Conservation (phyloP, 2,329 filamentous ascomycete genomes). For the Chalaropsis ovoidea region DNA sequence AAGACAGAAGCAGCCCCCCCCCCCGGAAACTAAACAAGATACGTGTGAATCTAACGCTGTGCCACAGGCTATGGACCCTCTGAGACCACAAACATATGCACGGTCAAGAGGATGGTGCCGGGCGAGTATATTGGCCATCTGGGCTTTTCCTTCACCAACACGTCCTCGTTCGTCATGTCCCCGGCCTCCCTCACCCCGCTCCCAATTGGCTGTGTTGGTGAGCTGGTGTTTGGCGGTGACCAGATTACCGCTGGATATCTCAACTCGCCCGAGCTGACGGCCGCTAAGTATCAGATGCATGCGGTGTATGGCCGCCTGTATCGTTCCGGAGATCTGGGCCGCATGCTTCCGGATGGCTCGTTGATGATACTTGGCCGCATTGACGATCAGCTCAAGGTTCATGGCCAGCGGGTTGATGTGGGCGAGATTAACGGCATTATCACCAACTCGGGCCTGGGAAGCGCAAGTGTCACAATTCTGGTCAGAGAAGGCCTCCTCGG, state of each 20-base stretch:
- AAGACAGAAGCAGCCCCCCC: not conserved
- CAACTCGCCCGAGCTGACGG: slow-evolving; percentile 51
- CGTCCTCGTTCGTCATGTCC: slow-evolving; percentile 57
- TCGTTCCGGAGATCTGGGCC: slow-evolving; percentile 70
- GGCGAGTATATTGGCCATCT: slow-evolving; percentile 61
- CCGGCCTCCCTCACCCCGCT: slow-evolving; percentile 42
- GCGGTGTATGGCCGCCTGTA: slow-evolving; percentile 62
- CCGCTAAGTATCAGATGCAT: slow-evolving; percentile 59
- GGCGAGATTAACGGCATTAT: slow-evolving; percentile 56
- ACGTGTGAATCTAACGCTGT: not conserved
- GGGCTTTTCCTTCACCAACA: slow-evolving; percentile 64
- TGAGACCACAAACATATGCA: slow-evolving; percentile 82
- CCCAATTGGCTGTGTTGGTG: slow-evolving; percentile 63
- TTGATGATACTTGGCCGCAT: slow-evolving; percentile 62
- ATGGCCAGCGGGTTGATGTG: slow-evolving; percentile 70
- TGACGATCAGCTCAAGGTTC: slow-evolving; percentile 72
- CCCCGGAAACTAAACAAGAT: slow-evolving; percentile 20
- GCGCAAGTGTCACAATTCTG: slow-evolving; percentile 56
- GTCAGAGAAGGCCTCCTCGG: slow-evolving; percentile 49
- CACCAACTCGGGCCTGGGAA: slow-evolving; percentile 41
- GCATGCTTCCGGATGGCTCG: slow-evolving; percentile 66
- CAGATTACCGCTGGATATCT: slow-evolving; percentile 72
- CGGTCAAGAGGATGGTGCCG: slow-evolving; percentile 52
- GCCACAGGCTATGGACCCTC: slow-evolving; percentile 62
- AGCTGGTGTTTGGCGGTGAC: slow-evolving; percentile 77